phyloP scores from a whole-genome alignment of 352 stramenopile genomes.

The Globisporangium nagaii region DNA sequence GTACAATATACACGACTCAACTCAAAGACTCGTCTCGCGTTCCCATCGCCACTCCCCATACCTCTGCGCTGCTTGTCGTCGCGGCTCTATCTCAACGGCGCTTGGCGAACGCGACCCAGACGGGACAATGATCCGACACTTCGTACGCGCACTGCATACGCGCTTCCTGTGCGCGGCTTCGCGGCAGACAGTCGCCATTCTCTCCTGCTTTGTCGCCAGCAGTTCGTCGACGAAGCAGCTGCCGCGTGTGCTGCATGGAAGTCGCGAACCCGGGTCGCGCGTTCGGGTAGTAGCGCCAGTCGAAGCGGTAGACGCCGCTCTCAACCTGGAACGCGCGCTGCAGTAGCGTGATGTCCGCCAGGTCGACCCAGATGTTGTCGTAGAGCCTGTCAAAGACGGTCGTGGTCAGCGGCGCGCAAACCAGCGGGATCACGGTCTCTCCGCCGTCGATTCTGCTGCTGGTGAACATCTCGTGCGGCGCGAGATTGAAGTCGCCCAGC shows the following conservation, averaged over 20 bases:
- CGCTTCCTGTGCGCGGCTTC: not conserved
- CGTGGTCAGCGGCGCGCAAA: constrained; percentile 40
- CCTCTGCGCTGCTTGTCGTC: too few species aligned
- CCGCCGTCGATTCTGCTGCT: constrained; percentile 12
- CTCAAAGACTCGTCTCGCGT: too few species aligned
- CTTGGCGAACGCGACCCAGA: constrained; percentile 38
- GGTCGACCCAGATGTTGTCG: constrained; percentile 63
- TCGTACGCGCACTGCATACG: constrained; percentile 41
- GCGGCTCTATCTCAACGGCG: not conserved
- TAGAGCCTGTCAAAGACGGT: constrained; percentile 58
- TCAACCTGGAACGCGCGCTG: constrained; percentile 13
- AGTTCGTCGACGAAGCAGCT: not conserved
- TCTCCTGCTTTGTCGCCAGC: constrained; percentile 10
- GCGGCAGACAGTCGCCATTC: constrained; percentile 12
- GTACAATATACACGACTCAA: not conserved
- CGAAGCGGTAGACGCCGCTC: constrained; percentile 53
- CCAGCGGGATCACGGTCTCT: constrained; percentile 21
- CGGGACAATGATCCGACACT: constrained; percentile 61
- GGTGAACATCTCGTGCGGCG: constrained; percentile 34
- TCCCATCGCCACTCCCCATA: too few species aligned
- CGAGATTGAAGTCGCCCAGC: constrained; percentile 65
- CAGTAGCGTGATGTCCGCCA: constrained; percentile 8
- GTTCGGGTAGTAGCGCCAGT: constrained; percentile 51
- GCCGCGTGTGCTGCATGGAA: constrained; percentile 11
- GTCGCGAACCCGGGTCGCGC: constrained; percentile 16